Conservation (phyloP, 805 yeast genomes). For the Ogataea parapolymorpha region DNA sequence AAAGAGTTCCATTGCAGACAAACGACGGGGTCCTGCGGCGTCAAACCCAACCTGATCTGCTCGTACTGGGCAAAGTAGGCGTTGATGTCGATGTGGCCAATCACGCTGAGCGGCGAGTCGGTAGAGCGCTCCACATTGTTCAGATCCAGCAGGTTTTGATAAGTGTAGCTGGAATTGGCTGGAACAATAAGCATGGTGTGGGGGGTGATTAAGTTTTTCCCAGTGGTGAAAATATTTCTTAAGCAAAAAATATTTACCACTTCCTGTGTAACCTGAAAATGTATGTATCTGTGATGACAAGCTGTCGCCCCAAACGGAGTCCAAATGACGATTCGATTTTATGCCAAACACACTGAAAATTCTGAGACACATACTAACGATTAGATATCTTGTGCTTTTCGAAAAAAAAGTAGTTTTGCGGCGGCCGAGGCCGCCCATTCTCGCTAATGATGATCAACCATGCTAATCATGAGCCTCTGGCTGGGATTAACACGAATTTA, state of each 20-base stretch:
- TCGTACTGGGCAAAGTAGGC: constrained; percentile 97
- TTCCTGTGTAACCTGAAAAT: constrained; percentile 4
- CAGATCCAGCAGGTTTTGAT: constrained; percentile 47
- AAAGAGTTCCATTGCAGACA: constrained; percentile 91
- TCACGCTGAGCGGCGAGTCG: constrained; percentile 66
- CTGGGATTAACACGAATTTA: constrained; percentile 1
- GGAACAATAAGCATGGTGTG: constrained; percentile 12
- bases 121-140: constrained; percentile 47
- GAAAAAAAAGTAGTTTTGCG: not conserved
- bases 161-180: constrained; percentile 34
- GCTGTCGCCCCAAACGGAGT: constrained; percentile 76
- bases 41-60: constrained; percentile 64
- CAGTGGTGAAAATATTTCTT: not conserved
- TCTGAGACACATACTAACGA: constrained; percentile 40
- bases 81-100: constrained; percentile 86
- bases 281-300: constrained; percentile 48
- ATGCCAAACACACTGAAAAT: constrained; percentile 65
- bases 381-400: constrained; percentile 1
- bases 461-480: constrained; percentile 10
- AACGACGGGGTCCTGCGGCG: constrained; percentile 76
- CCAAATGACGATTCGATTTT: constrained; percentile 61
- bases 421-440: not conserved
- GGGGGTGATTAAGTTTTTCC: constrained; percentile 3
- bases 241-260: not conserved
- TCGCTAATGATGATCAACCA: constrained; percentile 10